A percentile compares a stretch with the other conserved stretches of the same genome.
phyloP scores from a whole-genome alignment of 768 basidiomycete species.

The Tylopilus intermedius region DNA sequence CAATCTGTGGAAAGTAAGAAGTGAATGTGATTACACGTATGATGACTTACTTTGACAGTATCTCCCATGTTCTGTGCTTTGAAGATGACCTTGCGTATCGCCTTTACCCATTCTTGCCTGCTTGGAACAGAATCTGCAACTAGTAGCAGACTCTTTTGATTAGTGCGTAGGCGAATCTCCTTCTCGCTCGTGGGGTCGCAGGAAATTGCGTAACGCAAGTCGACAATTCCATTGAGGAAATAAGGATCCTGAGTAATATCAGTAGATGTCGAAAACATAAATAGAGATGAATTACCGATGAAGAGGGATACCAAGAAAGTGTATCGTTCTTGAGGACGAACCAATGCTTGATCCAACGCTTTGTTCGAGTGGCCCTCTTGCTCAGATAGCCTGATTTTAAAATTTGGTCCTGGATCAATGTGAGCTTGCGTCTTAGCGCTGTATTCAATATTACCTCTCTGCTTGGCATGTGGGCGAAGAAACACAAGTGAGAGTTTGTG shows the following conservation, averaged over 20 bases:
- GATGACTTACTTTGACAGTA: constrained; percentile 70
- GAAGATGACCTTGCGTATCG: constrained; percentile 90
- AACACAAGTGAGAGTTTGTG: constrained; percentile 89
- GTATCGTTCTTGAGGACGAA: constrained; percentile 94
- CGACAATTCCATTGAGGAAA: constrained; percentile 95
- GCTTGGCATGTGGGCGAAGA: constrained; percentile 92
- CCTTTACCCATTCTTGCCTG: constrained; percentile 94
- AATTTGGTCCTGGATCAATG: constrained; percentile 66
- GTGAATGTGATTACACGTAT: not conserved
- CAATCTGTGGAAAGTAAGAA: constrained; percentile 51
- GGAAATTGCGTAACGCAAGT: constrained; percentile 86
- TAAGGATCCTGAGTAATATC: constrained; percentile 74
- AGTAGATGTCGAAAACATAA: constrained; percentile 5
- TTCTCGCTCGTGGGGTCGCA: constrained; percentile 78
- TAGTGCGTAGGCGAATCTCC: constrained; percentile 79
- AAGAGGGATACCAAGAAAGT: constrained; percentile 93
- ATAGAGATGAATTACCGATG: constrained; percentile 53
- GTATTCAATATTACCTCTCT: constrained; percentile 57
- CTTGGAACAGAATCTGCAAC: constrained; percentile 77
- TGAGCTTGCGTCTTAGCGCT: constrained; percentile 6
- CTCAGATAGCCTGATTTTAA: constrained; percentile 87
- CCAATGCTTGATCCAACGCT: constrained; percentile 94
- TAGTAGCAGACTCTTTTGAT: constrained; percentile 68
- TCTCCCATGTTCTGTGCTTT: constrained; percentile 96
- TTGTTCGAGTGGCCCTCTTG: constrained; percentile 85